phyloP scores from a whole-genome alignment of 768 basidiomycete genomes.

The Chalciporus sphaerocephalus region DNA sequence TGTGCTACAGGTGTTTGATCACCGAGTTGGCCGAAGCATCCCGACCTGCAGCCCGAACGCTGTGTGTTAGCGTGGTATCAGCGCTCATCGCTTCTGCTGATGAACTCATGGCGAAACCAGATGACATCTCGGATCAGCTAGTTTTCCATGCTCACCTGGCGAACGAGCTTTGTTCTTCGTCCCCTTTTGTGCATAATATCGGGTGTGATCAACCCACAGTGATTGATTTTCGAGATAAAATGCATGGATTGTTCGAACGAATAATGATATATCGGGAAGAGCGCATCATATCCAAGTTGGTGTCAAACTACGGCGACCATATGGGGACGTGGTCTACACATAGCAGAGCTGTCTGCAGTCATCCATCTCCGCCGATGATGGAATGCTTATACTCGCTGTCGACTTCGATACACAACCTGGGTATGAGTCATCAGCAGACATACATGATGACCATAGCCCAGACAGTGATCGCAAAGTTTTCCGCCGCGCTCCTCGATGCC shows the following conservation, averaged over 20 bases:
- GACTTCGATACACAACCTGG: constrained; percentile 52
- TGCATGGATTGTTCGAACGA: constrained; percentile 39
- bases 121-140: constrained; percentile 29
- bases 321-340: constrained; percentile 2
- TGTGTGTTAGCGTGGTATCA: constrained; percentile 41
- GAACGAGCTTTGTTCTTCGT: constrained; percentile 43
- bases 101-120: constrained; percentile 26
- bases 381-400: constrained; percentile 53
- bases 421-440: constrained; percentile 38
- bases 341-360: constrained; percentile 18
- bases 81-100: constrained; percentile 38
- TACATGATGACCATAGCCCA: constrained; percentile 36
- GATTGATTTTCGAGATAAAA: constrained; percentile 46
- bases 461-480: constrained; percentile 39
- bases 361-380: constrained; percentile 53
- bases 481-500: constrained; percentile 28
- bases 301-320: constrained; percentile 18
- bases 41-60: constrained; percentile 46
- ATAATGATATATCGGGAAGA: constrained; percentile 54
- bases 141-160: constrained; percentile 49
- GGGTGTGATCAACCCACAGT: constrained; percentile 38
- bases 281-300: constrained; percentile 32
- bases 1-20: constrained; percentile 36
- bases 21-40: constrained; percentile 43
- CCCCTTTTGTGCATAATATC: constrained; percentile 41